phyloP scores from a whole-genome alignment of 2,329 filamentous ascomycete species.

The Cladosporium halotolerans region DNA sequence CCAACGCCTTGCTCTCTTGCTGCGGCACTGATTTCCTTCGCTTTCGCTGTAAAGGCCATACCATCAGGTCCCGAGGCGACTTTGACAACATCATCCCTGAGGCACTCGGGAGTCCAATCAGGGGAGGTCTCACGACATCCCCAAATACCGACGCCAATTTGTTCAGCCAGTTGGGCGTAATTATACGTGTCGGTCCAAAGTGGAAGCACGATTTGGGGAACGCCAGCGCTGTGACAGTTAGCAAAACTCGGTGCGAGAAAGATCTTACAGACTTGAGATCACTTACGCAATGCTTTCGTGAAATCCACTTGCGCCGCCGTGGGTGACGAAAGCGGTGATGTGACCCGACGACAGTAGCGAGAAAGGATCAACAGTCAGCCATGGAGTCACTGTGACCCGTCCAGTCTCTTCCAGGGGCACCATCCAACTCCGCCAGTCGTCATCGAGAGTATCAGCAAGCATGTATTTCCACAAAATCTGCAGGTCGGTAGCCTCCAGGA shows the following conservation, averaged over 20 bases:
- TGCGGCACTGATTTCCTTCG: background rate
- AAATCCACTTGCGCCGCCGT: constrained; percentile 1
- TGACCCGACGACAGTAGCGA: background rate
- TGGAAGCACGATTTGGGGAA: constrained; percentile 4
- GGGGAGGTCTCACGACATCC: constrained; percentile 3
- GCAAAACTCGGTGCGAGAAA: background rate
- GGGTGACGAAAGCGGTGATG: background rate
- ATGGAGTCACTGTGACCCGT: constrained; percentile 2
- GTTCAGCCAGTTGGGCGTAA: constrained; percentile 7
- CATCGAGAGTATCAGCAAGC: background rate
- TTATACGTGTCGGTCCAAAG: constrained; percentile 4
- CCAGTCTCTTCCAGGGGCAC: background rate
- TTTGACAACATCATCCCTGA: background rate
- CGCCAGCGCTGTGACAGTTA: background rate
- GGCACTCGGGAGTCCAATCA: constrained; percentile 5
- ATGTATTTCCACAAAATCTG: constrained; percentile 9
- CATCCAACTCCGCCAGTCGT: constrained; percentile 2
- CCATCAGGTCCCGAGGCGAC: background rate
- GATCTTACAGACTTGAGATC: background rate
- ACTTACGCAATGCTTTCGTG: constrained; percentile 9
- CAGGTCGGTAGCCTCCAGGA: background rate
- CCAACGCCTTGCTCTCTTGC: background rate
- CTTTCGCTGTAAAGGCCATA: background rate
- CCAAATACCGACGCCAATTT: constrained; percentile 3
- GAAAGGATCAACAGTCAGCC: constrained; percentile 1